phyloP scores from a whole-genome alignment of 1,284 basidiomycete genomes.

The Erythrobasidium hasegawianum region DNA sequence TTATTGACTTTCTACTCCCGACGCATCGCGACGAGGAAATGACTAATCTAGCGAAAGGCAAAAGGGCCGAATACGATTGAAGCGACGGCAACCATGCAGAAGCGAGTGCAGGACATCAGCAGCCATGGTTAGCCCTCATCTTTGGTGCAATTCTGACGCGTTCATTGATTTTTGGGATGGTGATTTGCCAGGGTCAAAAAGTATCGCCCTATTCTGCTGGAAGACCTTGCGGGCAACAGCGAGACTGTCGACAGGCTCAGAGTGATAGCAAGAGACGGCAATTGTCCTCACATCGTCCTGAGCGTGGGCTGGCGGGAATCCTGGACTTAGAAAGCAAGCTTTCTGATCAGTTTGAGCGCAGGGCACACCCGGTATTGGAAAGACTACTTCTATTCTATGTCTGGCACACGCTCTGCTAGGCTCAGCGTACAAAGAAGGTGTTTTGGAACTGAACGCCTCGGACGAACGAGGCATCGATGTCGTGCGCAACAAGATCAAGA shows the following conservation, averaged over 20 bases:
- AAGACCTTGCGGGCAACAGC: constrained; percentile 56
- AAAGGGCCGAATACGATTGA: constrained; percentile 39
- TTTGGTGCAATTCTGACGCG: not conserved
- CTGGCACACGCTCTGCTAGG: constrained; percentile 92
- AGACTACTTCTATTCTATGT: constrained; percentile 98
- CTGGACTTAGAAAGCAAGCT: not conserved
- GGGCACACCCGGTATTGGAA: constrained; percentile 98
- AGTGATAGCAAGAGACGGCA: constrained; percentile 93
- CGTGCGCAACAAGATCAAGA: constrained; percentile 97
- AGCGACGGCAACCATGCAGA: constrained; percentile 20
- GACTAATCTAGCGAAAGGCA: constrained; percentile 37
- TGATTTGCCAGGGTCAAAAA: constrained; percentile 51
- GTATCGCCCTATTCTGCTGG: constrained; percentile 50
- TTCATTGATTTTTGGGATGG: not conserved
- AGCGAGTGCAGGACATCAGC: constrained; percentile 9
- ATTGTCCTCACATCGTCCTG: constrained; percentile 97
- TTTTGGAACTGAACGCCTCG: constrained; percentile 93
- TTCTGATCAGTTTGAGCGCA: constrained; percentile 47
- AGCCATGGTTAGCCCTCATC: constrained; percentile 20
- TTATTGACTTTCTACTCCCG: too few relatives aligned
- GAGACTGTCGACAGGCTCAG: constrained; percentile 96
- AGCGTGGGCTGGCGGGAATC: constrained; percentile 60
- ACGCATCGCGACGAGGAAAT: constrained; percentile 5
- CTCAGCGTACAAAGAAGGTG: constrained; percentile 96
- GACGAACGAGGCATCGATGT: constrained; percentile 99